A percentile compares a stretch with the other conserved stretches of the same genome.
Conservation (phyloP, 164 flowering plant genomes). For the Kingdonia uniflora region DNA sequence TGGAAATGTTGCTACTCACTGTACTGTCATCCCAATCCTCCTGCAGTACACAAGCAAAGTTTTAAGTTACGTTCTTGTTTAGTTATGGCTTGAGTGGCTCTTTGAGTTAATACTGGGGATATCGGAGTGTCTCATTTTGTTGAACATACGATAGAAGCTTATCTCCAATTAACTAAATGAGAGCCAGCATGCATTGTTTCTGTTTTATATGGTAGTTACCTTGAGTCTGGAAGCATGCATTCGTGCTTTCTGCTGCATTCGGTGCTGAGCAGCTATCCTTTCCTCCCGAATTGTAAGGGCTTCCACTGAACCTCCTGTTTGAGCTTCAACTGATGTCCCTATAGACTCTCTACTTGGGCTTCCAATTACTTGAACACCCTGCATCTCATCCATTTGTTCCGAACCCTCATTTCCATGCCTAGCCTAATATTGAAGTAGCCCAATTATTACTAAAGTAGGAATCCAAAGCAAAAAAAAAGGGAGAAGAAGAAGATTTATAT, state of each 20-base stretch:
- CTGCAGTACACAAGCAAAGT: conserved; percentile 18
- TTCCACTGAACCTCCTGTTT: conserved; percentile 51
- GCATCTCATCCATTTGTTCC: conserved; percentile 8
- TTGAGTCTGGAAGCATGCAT: conserved; percentile 36
- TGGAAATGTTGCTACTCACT: conserved; percentile 55
- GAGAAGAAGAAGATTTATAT: no score
- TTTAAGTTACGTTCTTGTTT: background rate
- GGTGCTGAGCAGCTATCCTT: conserved; percentile 13
- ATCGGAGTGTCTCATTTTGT: no score
- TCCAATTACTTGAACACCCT: conserved; percentile 13
- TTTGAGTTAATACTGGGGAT: no score
- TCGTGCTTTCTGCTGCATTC: conserved; percentile 28
- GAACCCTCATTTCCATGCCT: conserved; percentile 21
- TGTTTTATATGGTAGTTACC: no score
- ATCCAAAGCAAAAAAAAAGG: conserved; percentile 2
- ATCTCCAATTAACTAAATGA: no score
- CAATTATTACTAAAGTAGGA: conserved; percentile 3
- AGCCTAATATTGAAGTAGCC: conserved; percentile 31
- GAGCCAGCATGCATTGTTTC: no score
- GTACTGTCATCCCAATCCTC: conserved; percentile 94
- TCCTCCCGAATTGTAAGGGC: conserved; percentile 25
- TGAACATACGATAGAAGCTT: no score
- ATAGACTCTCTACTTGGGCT: conserved; percentile 44
- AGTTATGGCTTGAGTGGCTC: background rate
- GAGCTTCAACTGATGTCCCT: conserved; percentile 70